Evolutionary conservation across 306 rosid species (phyloP).

Genomic region (Glycine latifolia): DNA sequence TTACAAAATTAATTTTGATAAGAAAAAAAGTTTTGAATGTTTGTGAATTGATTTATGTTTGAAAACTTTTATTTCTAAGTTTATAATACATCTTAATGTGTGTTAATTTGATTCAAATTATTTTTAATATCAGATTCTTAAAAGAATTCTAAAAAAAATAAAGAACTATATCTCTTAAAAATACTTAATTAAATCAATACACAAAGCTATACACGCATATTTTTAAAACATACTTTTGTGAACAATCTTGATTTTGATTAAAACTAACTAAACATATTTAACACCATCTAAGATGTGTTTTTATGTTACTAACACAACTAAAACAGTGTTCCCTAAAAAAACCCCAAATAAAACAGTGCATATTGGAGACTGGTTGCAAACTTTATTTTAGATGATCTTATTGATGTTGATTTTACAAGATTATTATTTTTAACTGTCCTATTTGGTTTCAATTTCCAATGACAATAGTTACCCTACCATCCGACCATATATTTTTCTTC

Average conservation of each 20-base stretch:
- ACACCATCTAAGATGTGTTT: background rate
- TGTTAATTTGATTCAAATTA: background rate
- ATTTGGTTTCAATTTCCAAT: background rate
- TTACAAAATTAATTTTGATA: background rate
- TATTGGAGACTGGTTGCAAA: background rate
- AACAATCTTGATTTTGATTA: background rate
- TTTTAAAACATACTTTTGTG: background rate
- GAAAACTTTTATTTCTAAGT: background rate
- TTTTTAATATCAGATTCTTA: too few relatives aligned
- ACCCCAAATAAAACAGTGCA: background rate
- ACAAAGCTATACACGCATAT: background rate
- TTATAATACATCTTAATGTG: background rate
- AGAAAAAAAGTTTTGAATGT: too few relatives aligned
- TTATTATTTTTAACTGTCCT: background rate
- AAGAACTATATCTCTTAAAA: too few relatives aligned
- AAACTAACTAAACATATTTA: background rate
- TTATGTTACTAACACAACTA: background rate
- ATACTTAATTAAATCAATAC: too few relatives aligned
- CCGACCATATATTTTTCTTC: background rate
- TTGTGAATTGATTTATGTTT: background rate
- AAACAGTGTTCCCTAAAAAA: background rate
- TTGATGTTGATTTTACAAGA: background rate
- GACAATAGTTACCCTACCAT: background rate
- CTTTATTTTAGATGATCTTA: background rate
- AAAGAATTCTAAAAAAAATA: too few relatives aligned